Base-by-base conservation (phyloP, 2,329 filamentous ascomycete species). In the Nigrospora osmanthi region DNA sequence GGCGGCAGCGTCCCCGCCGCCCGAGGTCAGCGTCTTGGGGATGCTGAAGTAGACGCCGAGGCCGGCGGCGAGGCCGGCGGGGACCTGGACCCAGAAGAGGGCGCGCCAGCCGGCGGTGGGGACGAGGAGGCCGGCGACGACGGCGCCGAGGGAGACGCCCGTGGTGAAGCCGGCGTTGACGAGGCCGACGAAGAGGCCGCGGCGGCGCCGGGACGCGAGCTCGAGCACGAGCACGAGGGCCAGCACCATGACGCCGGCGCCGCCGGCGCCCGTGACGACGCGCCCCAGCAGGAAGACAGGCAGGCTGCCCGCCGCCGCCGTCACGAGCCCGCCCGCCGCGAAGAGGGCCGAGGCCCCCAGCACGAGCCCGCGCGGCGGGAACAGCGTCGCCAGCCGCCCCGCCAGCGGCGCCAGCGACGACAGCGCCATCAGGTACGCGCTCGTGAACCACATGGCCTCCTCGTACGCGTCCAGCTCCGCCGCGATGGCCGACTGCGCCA, bases 391-490 rank as follows among this genome's bases (percentile, higher is more conserved):
- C 1, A 94, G 68, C 15, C 87, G 80, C 7, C 87, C 87, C 35
- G 79, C 74, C 2, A 94, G 63, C 1, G 88, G 87, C 0, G 83
- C 78, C 12, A 86, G 64, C 12, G 72, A 74, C 28, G 75, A 87
- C 75, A 73, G 71, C 53, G 68, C 61, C 49, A 78, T 73, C 40
- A 93, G 71, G 59, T 88, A 94, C 3, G 83, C 73, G 31, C 85
- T 87, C 9, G 85, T 89, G 59, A 93, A 89, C 87, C 87, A 94
- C 62, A 80, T 85, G 33, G 81, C 81, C 45, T 80, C 70, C 45
- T 82, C 80, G 56, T 88, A 89, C 1, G 85, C 79, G 62, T 87
- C 73, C 2, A 94, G 70, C 52, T 91, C 87, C 9, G 75, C 76
- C 2, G 87, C 87, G 52, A 94, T 87, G 41, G 73, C 72, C 9